These are phyloP conservation scores for Lepidopterella palustris DNA, from an alignment of 495 filamentous ascomycete genomes.

Conservation along the genomic window DNA sequence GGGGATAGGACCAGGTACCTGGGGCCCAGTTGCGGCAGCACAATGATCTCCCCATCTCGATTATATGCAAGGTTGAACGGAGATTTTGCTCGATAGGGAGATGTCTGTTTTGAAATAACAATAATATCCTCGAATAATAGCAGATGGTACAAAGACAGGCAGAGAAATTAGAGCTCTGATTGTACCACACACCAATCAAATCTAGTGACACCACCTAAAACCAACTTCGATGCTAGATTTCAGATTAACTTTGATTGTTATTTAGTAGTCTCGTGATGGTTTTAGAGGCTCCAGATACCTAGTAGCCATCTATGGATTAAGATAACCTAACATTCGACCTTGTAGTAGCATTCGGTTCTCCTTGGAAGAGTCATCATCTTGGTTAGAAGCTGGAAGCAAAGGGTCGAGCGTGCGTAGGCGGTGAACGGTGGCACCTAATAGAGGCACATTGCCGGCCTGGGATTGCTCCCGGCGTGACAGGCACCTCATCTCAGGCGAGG, in stretches of 20 bases:
- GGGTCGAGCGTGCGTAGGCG: too few species aligned
- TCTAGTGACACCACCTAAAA: slow-evolving; percentile 7
- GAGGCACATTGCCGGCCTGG: too few species aligned
- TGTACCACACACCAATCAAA: slow-evolving; percentile 8
- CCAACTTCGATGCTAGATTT: background rate
- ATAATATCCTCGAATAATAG: background rate
- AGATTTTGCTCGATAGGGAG: background rate
- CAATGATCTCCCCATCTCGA: background rate
- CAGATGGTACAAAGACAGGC: background rate
- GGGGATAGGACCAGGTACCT: background rate
- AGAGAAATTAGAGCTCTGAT: background rate
- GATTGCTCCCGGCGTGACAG: too few species aligned
- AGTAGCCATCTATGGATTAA: background rate
- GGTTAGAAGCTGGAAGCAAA: too few species aligned
- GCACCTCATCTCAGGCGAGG: background rate
- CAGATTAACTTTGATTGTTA: background rate
- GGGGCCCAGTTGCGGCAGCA: background rate
- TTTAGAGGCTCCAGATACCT: background rate
- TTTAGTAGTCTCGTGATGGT: background rate
- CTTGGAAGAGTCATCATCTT: too few species aligned
- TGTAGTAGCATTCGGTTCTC: too few species aligned
- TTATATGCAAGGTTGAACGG: background rate
- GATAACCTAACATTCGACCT: too few species aligned
- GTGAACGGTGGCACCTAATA: too few species aligned
- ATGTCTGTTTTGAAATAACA: background rate